Percentiles rank a stretch among this genome's conserved stretches.
These are phyloP conservation scores for Lipomyces orientalis DNA, from an alignment of 805 yeast species.

Conservation along the genomic window DNA sequence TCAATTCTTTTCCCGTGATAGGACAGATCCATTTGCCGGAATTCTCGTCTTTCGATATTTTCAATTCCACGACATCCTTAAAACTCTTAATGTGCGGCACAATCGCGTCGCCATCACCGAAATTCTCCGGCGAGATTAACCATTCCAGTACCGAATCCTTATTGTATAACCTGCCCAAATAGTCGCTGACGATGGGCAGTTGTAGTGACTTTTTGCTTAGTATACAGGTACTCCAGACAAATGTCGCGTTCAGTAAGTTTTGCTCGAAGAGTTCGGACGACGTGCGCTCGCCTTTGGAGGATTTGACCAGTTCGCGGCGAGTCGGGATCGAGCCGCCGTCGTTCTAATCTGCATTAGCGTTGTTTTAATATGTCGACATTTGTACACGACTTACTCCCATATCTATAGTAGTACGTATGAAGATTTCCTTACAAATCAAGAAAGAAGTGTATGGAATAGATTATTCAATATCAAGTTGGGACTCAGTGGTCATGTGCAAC, in stretches of 20 bases:
- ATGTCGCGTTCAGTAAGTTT: constrained; percentile 24
- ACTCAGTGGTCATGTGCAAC: background rate
- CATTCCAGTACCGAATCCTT: constrained; percentile 67
- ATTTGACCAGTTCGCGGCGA: constrained; percentile 39
- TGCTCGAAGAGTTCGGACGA: constrained; percentile 35
- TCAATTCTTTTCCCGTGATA: constrained; percentile 48
- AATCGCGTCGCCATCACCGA: constrained; percentile 41
- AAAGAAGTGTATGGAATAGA: background rate
- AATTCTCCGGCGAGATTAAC: constrained; percentile 51
- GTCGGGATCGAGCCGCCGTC: constrained; percentile 42
- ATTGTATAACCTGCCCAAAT: constrained; percentile 65
- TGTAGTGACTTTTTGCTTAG: constrained; percentile 52
- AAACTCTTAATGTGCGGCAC: constrained; percentile 48
- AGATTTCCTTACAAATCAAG: background rate
- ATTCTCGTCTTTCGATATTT: constrained; percentile 39
- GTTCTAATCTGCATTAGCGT: constrained; percentile 22
- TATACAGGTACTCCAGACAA: constrained; percentile 56
- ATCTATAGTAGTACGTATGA: too few species aligned
- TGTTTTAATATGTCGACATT: background rate
- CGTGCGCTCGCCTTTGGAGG: constrained; percentile 24
- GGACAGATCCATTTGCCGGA: constrained; percentile 48
- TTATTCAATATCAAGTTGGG: background rate
- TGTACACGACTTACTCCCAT: constrained; percentile 22
- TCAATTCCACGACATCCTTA: constrained; percentile 54
- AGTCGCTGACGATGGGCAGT: constrained; percentile 70